Percentiles rank a stretch among this genome's conserved stretches.
Conservation (phyloP, 2,329 filamentous ascomycete species). For the Aspergillus awamori region DNA sequence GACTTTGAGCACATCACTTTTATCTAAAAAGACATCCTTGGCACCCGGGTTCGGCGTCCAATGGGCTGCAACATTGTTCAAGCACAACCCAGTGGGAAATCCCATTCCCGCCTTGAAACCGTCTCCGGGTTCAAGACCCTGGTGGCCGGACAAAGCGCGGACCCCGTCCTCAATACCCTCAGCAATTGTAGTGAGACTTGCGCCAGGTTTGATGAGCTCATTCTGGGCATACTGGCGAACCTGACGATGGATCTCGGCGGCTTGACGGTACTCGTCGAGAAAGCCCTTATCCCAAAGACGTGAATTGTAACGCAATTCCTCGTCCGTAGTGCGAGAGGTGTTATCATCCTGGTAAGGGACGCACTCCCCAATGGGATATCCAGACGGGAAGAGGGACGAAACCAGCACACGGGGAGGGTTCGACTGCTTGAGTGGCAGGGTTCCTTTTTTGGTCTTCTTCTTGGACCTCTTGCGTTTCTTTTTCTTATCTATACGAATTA, state of each 20-base stretch:
- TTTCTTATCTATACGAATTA: conserved; percentile 9
- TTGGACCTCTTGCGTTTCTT: conserved; percentile 41
- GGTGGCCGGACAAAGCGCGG: conserved; percentile 53
- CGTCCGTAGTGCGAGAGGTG: conserved; percentile 49
- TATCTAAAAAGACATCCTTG: conserved; percentile 70
- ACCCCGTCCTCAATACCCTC: conserved; percentile 59
- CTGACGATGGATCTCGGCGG: conserved; percentile 60
- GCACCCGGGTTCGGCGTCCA: conserved; percentile 61
- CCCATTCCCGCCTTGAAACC: conserved; percentile 56
- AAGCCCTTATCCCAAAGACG: conserved; percentile 51
- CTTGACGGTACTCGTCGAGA: conserved; percentile 58
- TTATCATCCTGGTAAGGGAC: conserved; percentile 40
- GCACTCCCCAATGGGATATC: conserved; percentile 52
- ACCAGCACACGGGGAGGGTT: conserved; percentile 53
- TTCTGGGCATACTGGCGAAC: conserved; percentile 55
- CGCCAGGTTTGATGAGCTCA: conserved; percentile 53
- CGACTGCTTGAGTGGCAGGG: conserved; percentile 40
- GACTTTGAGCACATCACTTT: conserved; percentile 78
- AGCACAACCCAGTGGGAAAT: conserved; percentile 58
- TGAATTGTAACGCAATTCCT: conserved; percentile 50
- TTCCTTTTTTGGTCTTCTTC: conserved; percentile 29
- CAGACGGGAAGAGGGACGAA: conserved; percentile 49
- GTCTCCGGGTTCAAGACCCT: conserved; percentile 57
- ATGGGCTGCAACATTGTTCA: conserved; percentile 60
- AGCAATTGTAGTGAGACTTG: conserved; percentile 53